Conservation (phyloP, 306 rosid genomes). For the Hylodesmum podocarpum region DNA sequence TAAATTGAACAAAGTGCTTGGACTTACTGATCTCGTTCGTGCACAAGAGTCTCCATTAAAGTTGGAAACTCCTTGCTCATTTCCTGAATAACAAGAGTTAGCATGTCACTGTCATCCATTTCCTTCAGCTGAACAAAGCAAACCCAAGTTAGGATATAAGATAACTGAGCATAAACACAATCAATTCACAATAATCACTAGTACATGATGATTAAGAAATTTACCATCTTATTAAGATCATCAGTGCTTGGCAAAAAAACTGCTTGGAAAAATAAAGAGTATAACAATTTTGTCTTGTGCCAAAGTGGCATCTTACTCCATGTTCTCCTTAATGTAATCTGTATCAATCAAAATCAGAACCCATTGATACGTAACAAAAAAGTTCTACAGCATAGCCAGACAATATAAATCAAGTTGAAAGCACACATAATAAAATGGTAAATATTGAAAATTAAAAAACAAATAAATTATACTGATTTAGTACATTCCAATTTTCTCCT, state of each 20-base stretch:
- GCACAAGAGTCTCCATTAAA: constrained; percentile 92
- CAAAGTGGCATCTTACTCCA: constrained; percentile 95
- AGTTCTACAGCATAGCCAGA: constrained; percentile 11
- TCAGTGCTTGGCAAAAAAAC: constrained; percentile 80
- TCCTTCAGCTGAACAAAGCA: constrained; percentile 75
- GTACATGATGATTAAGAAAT: constrained; percentile 8
- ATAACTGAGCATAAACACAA: background rate
- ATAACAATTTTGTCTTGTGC: constrained; percentile 81
- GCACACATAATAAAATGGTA: background rate
- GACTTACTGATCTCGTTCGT: constrained; percentile 90
- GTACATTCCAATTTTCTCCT: background rate
- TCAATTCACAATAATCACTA: constrained; percentile 22
- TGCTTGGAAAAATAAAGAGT: constrained; percentile 70
- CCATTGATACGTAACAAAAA: constrained; percentile 10
- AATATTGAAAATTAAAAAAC: background rate
- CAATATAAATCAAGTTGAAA: constrained; percentile 13
- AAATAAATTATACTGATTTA: background rate
- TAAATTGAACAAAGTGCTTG: constrained; percentile 16
- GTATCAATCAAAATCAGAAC: constrained; percentile 37
- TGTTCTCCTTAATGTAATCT: constrained; percentile 86
- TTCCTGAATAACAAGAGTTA: constrained; percentile 87
- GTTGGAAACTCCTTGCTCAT: constrained; percentile 93
- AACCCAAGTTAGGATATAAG: constrained; percentile 28
- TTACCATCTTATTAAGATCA: constrained; percentile 81
- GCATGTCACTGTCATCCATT: constrained; percentile 88